phyloP scores from a whole-genome alignment of 169 alveolate genomes.

The Eimeria acervulina region DNA sequence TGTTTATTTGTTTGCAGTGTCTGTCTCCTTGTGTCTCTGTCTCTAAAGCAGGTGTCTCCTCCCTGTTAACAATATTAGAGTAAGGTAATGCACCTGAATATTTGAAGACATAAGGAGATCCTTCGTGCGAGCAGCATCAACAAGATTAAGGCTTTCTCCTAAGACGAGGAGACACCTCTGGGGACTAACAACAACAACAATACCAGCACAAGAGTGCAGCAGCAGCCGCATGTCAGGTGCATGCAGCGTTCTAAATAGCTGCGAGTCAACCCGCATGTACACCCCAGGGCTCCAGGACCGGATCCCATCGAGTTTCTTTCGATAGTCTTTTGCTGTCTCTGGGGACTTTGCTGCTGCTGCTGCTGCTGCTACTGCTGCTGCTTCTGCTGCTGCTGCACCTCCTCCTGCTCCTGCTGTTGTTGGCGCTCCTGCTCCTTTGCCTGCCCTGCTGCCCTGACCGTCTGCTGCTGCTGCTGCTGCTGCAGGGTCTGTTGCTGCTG shows the following conservation, averaged over 20 bases:
- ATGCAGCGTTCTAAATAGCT: slow-evolving; percentile 5
- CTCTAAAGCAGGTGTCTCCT: too few relatives aligned
- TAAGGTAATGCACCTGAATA: slow-evolving; percentile 24
- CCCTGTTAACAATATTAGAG: background rate
- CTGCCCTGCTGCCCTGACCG: background rate
- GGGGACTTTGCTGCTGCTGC: too few relatives aligned
- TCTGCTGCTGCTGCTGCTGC: background rate
- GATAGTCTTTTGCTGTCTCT: background rate
- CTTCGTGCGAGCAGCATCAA: slow-evolving; percentile 67
- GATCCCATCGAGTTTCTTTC: background rate
- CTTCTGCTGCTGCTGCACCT: slow-evolving; percentile 53
- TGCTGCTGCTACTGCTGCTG: background rate
- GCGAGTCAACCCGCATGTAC: slow-evolving; percentile 66
- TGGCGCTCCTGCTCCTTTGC: background rate
- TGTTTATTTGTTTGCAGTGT: too few relatives aligned
- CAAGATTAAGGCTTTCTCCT: slow-evolving; percentile 57
- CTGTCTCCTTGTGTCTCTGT: too few relatives aligned
- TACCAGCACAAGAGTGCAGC: slow-evolving; percentile 72
- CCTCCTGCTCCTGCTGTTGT: slow-evolving; percentile 44
- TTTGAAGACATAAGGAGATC: slow-evolving; percentile 32
- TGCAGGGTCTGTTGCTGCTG: background rate
- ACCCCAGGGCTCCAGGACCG: slow-evolving; percentile 53
- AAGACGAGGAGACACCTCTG: slow-evolving; percentile 38
- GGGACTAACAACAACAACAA: slow-evolving; percentile 64
- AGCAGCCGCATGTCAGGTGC: slow-evolving; percentile 63